A percentile compares a stretch with the other conserved stretches of the same genome.
These are phyloP conservation scores for Elaeagnus macrophylla DNA, from an alignment of 306 rosid species.

Conservation along the genomic window DNA sequence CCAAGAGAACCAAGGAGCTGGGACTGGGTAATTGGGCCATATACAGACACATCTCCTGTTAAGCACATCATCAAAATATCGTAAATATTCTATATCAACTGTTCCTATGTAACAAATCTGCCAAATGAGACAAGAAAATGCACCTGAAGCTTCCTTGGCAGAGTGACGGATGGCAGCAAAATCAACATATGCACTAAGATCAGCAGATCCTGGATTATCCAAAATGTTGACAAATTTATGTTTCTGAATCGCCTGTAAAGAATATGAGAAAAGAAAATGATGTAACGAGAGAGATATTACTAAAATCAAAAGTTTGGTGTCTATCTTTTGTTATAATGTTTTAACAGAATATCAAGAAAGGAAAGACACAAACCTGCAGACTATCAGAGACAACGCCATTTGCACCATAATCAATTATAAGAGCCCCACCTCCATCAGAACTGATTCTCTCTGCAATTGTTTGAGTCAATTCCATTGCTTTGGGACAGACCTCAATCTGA, in stretches of 20 bases:
- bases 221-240: slow-evolving; percentile 77
- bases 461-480: slow-evolving; percentile 78
- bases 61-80: background rate
- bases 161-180: slow-evolving; percentile 66
- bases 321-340: background rate
- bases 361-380: slow-evolving; percentile 58
- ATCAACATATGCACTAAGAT: slow-evolving; percentile 92
- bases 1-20: slow-evolving; percentile 84
- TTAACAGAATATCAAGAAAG: slow-evolving; percentile 1
- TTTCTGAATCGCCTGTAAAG: slow-evolving; percentile 75
- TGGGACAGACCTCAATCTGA: slow-evolving; percentile 88
- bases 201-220: slow-evolving; percentile 90
- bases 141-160: slow-evolving; percentile 86
- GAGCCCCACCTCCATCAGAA: slow-evolving; percentile 95
- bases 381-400: slow-evolving; percentile 72
- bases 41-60: slow-evolving; percentile 66
- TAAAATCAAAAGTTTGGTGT: background rate
- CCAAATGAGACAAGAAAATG: slow-evolving; percentile 2
- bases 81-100: background rate
- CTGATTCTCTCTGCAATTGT: slow-evolving; percentile 60
- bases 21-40: slow-evolving; percentile 85
- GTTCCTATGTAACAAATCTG: background rate
- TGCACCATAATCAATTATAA: slow-evolving; percentile 83
- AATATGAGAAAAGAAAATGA: background rate
- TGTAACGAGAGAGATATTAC: background rate